These are phyloP conservation scores for Calocybe cyanea DNA, from an alignment of 768 basidiomycete genomes.

Conservation along the genomic window DNA sequence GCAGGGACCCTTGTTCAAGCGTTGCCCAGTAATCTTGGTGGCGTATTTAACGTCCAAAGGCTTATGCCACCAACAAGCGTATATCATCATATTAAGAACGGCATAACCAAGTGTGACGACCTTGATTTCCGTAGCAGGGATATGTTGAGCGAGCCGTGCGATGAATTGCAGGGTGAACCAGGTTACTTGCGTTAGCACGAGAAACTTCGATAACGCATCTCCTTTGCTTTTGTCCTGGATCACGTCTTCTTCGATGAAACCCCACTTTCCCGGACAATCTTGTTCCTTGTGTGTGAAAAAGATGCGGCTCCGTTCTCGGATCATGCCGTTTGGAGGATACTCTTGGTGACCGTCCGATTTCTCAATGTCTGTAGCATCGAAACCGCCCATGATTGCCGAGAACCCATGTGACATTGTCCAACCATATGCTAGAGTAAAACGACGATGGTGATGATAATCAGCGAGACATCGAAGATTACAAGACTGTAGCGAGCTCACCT, in stretches of 20 bases:
- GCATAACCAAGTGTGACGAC: constrained; percentile 15
- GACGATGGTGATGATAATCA: no score
- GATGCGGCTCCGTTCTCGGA: constrained; percentile 9
- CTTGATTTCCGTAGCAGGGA: constrained; percentile 17
- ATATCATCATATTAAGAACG: constrained; percentile 9
- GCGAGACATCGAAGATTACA: no score
- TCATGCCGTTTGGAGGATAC: no score
- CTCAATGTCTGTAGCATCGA: no score
- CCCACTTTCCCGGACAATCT: no score
- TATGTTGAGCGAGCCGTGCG: constrained; percentile 1
- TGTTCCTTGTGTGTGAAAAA: constrained; percentile 26
- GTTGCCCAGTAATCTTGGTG: background rate
- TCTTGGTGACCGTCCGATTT: no score
- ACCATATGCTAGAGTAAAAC: no score
- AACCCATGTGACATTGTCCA: no score
- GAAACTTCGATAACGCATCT: no score
- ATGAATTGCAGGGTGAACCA: constrained; percentile 15
- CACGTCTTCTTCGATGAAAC: constrained; percentile 17
- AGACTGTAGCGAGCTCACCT: no score
- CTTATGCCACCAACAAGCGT: constrained; percentile 18
- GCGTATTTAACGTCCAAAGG: constrained; percentile 12
- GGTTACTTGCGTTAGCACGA: constrained; percentile 7
- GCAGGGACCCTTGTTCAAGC: background rate
- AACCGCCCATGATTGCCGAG: no score
- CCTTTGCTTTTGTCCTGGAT: constrained; percentile 17